Conservation (phyloP, 139 green algal species). For the Asterochloris erici region DNA sequence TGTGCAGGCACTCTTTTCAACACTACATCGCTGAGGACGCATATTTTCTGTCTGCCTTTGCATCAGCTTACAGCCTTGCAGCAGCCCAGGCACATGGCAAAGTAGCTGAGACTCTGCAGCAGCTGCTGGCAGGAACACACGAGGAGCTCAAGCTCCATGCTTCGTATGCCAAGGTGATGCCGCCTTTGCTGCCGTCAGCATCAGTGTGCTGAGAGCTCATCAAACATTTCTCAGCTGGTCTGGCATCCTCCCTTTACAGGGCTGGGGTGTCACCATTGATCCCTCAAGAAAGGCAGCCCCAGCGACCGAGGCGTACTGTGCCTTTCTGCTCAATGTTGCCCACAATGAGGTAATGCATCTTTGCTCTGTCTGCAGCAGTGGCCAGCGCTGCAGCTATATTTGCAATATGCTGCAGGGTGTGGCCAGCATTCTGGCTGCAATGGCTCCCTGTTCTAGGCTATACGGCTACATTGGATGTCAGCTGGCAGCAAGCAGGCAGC, state of each 20-base stretch:
- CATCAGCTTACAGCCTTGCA: slow-evolving; percentile 48
- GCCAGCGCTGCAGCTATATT: neutral
- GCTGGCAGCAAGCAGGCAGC: slow-evolving; percentile 30
- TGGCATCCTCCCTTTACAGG: neutral
- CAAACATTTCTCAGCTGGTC: neutral
- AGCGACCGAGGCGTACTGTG: slow-evolving; percentile 57
- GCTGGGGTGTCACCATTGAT: neutral
- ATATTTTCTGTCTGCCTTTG: slow-evolving; percentile 60
- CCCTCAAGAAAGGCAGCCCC: slow-evolving; percentile 24
- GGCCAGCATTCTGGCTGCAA: slow-evolving; percentile 56
- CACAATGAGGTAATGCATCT: slow-evolving; percentile 22
- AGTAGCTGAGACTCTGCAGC: slow-evolving; percentile 19
- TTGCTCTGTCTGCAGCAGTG: neutral
- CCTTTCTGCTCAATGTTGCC: slow-evolving; percentile 61
- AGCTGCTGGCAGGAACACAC: slow-evolving; percentile 48
- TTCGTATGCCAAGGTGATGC: slow-evolving; percentile 35
- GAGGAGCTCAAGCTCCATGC: slow-evolving; percentile 64
- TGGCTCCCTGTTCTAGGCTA: slow-evolving; percentile 71
- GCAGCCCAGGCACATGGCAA: slow-evolving; percentile 29
- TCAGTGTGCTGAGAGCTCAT: neutral
- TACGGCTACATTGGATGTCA: slow-evolving; percentile 70
- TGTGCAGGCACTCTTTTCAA: slow-evolving; percentile 44
- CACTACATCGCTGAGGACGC: slow-evolving; percentile 61
- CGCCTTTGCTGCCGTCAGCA: neutral
- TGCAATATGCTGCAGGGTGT: slow-evolving; percentile 32